These are phyloP conservation scores for Acacia concinna DNA, from an alignment of 331 rosid species.

Conservation along the genomic window DNA sequence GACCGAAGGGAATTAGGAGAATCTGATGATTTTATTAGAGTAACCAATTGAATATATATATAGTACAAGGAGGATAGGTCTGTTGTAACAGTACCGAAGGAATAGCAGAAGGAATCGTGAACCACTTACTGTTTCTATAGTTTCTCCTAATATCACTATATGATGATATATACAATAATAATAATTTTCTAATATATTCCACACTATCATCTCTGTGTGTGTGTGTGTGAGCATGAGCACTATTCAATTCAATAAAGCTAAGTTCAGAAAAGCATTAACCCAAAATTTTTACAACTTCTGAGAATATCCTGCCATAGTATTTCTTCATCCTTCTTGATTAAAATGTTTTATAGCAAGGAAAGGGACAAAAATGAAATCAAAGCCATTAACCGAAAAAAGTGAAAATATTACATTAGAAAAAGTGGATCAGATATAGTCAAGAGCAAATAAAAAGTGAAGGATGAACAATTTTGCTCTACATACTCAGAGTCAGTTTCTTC, in stretches of 20 bases:
- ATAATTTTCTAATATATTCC: too few species aligned
- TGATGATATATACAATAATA: too few species aligned
- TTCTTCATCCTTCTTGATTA: conserved; percentile 18
- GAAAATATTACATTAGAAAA: background rate
- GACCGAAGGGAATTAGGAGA: too few species aligned
- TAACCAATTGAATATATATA: too few species aligned
- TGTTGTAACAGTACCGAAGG: too few species aligned
- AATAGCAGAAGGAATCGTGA: too few species aligned
- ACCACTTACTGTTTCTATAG: too few species aligned
- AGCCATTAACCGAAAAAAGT: conserved; percentile 1
- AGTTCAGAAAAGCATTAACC: background rate
- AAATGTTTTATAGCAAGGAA: background rate
- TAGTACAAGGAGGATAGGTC: too few species aligned
- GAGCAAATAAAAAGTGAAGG: conserved; percentile 8
- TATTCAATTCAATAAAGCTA: background rate
- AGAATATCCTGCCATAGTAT: background rate
- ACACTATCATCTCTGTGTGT: too few species aligned
- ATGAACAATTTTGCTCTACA: conserved; percentile 29
- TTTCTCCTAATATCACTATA: too few species aligned
- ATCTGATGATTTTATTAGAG: too few species aligned
- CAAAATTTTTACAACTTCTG: background rate
- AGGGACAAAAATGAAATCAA: conserved; percentile 14
- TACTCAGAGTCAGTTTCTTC: conserved; percentile 98
- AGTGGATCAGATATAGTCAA: conserved; percentile 14
- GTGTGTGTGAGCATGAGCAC: background rate